A percentile compares a stretch with the other conserved stretches of the same genome.
Conservation (phyloP, 2,329 filamentous ascomycete genomes). For the Cladosporium sp. region DNA sequence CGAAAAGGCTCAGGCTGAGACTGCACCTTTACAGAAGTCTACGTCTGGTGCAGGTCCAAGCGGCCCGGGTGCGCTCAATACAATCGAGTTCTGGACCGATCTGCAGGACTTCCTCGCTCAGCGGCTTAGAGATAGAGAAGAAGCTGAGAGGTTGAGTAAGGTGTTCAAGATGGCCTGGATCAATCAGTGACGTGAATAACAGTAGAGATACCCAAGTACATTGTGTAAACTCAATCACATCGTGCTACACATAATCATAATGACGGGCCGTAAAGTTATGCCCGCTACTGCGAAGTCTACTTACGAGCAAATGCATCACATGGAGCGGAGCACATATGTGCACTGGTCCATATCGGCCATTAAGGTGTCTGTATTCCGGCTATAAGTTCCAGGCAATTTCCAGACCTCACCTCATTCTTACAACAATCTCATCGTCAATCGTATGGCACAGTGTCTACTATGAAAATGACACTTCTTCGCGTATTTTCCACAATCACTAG, state of each 20-base stretch:
- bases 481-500: no score
- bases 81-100: constrained; percentile 80
- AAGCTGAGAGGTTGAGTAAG: constrained; percentile 60
- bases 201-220: neutral
- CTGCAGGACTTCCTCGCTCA: constrained; percentile 75
- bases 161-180: constrained; percentile 72
- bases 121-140: constrained; percentile 65
- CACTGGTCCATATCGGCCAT: neutral
- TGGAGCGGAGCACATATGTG: no score
- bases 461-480: no score
- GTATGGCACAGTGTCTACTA: no score
- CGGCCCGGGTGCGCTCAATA: constrained; percentile 55
- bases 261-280: no score
- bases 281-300: no score
- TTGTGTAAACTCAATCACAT: neutral
- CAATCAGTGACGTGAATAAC: constrained; percentile 22
- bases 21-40: constrained; percentile 53
- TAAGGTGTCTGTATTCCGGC: neutral
- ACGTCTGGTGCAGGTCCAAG: constrained; percentile 19
- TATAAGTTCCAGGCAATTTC: neutral
- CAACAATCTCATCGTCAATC: neutral
- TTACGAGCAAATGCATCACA: no score
- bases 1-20: constrained; percentile 35
- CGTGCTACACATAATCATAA: no score
- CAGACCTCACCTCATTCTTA: neutral